phyloP scores from a whole-genome alignment of 2,329 filamentous ascomycete genomes.

The Orbilia quercus region DNA sequence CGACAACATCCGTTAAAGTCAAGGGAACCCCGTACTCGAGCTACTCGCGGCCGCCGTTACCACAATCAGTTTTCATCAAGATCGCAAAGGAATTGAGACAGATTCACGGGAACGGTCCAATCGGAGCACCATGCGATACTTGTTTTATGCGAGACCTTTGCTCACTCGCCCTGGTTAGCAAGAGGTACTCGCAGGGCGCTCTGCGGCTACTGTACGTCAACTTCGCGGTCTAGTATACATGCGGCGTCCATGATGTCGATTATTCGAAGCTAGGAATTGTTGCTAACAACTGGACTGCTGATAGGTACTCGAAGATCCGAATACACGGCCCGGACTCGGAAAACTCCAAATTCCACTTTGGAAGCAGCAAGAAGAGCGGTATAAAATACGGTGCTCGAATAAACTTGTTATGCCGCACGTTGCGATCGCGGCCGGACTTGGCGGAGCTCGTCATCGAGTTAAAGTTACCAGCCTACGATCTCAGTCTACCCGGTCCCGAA shows the following conservation, averaged over 20 bases:
- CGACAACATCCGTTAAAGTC: constrained; percentile 21
- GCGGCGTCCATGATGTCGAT: background rate
- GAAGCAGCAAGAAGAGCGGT: constrained; percentile 40
- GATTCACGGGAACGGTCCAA: constrained; percentile 36
- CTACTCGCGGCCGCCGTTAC: constrained; percentile 37
- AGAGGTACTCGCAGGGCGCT: constrained; percentile 50
- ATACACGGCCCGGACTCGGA: constrained; percentile 52
- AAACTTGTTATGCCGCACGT: constrained; percentile 48
- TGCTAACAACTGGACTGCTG: background rate
- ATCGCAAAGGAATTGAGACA: constrained; percentile 46
- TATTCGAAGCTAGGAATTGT: constrained; percentile 3
- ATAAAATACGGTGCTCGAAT: constrained; percentile 49
- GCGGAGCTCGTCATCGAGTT: constrained; percentile 48
- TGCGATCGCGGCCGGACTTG: constrained; percentile 41
- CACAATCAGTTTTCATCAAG: constrained; percentile 33
- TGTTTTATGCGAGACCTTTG: constrained; percentile 56
- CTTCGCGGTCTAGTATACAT: constrained; percentile 9
- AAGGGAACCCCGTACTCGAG: constrained; percentile 39
- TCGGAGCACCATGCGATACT: constrained; percentile 53
- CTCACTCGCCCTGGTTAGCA: constrained; percentile 43
- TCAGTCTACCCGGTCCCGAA: constrained; percentile 29
- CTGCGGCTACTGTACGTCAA: constrained; percentile 41
- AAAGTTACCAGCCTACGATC: constrained; percentile 52
- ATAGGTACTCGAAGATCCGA: constrained; percentile 55
- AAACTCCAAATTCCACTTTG: constrained; percentile 46